A percentile compares a stretch with the other conserved stretches of the same genome.
Conservation (phyloP, 2,329 filamentous ascomycete species). For the Fusarium austroafricanum region DNA sequence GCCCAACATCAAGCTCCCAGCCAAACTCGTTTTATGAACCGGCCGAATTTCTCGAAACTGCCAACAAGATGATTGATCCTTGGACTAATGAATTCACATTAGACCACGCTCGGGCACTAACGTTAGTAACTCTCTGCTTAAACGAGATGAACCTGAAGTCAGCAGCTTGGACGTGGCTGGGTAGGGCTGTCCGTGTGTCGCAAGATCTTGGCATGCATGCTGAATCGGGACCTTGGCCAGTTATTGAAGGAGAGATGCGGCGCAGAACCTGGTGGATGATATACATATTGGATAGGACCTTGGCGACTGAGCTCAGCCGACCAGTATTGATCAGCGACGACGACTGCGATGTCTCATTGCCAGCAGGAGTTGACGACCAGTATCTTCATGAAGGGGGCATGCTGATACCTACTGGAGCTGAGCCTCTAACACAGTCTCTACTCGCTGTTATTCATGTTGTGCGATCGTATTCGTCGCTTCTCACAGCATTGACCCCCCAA, state of each 20-base stretch:
- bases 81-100: conserved; percentile 84
- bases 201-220: conserved; percentile 87
- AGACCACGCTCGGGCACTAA: conserved; percentile 77
- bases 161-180: conserved; percentile 87
- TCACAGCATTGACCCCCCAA: conserved; percentile 75
- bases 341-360: conserved; percentile 87
- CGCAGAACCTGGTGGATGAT: conserved; percentile 93
- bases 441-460: conserved; percentile 85
- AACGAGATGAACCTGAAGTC: conserved; percentile 89
- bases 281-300: conserved; percentile 86
- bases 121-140: conserved; percentile 82
- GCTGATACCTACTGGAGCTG: conserved; percentile 62
- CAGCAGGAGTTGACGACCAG: conserved; percentile 83
- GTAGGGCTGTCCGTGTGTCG: conserved; percentile 79
- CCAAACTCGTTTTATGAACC: conserved; percentile 66
- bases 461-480: conserved; percentile 79
- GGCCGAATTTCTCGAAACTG: conserved; percentile 76
- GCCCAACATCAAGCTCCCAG: conserved; percentile 63
- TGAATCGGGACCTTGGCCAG: conserved; percentile 78
- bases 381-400: conserved; percentile 72
- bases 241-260: conserved; percentile 86
- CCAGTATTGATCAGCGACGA: conserved; percentile 86
- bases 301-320: conserved; percentile 83
- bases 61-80: conserved; percentile 77
- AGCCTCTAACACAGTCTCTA: conserved; percentile 75